Evolutionary conservation across 129 eudicot species (phyloP).

Genomic region (Logfia minima): DNA sequence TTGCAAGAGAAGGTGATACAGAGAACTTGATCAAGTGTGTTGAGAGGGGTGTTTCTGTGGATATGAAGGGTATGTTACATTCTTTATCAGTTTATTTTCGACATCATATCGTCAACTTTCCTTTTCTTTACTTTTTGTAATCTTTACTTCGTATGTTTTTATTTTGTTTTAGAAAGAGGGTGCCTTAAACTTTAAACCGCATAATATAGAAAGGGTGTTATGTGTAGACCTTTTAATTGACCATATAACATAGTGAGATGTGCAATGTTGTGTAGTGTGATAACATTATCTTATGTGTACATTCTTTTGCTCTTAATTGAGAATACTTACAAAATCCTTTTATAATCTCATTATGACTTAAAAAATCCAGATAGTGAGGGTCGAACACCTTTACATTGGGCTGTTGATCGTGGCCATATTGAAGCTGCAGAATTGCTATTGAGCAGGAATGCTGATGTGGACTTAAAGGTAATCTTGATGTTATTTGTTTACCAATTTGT

Average conservation of each 20-base stretch:
- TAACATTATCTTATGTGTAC: background rate
- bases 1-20: constrained; percentile 92
- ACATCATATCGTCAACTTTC: constrained; percentile 1
- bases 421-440: constrained; percentile 58
- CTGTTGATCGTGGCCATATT: constrained; percentile 94
- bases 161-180: background rate
- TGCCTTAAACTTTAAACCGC: background rate
- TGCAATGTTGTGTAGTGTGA: constrained; percentile 1
- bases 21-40: constrained; percentile 75
- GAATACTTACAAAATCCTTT: background rate
- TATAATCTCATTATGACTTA: constrained; percentile 3
- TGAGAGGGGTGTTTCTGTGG: constrained; percentile 70
- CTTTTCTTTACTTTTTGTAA: background rate
- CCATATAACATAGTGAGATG: background rate
- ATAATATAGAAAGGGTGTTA: background rate
- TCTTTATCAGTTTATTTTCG: background rate
- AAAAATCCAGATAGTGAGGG: constrained; percentile 84
- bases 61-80: constrained; percentile 56
- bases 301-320: background rate
- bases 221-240: background rate
- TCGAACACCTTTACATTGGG: constrained; percentile 96
- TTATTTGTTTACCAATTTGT: background rate
- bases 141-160: background rate
- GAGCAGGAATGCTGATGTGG: constrained; percentile 72
- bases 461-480: constrained; percentile 61